Conservation (phyloP, 148 eudicot species). For the Euryodendron excelsum region DNA sequence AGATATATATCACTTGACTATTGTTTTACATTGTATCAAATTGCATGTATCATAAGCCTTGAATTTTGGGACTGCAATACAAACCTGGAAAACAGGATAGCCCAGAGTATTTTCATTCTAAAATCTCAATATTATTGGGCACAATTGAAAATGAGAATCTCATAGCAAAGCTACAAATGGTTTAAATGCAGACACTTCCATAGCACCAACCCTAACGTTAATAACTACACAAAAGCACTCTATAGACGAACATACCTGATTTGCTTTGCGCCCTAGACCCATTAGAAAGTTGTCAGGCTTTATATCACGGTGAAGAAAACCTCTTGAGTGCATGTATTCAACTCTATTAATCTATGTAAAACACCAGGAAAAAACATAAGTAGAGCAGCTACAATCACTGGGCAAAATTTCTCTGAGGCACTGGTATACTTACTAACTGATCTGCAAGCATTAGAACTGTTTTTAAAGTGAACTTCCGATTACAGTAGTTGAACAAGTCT, state of each 20-base stretch:
- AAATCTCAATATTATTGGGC: not conserved
- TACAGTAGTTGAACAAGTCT: constrained; percentile 83
- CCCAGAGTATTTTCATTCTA: not conserved
- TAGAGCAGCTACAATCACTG: constrained; percentile 2
- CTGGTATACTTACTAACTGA: constrained; percentile 57
- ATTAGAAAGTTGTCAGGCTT: constrained; percentile 88
- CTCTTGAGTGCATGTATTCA: constrained; percentile 90
- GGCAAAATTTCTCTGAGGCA: not conserved
- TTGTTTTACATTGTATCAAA: not conserved
- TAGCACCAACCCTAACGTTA: not conserved
- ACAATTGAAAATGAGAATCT: not conserved
- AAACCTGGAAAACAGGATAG: not conserved
- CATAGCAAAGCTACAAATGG: constrained; percentile 1
- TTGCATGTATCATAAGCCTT: not conserved
- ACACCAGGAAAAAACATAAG: constrained; percentile 8
- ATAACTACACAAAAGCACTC: not conserved
- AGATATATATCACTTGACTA: too few relatives aligned
- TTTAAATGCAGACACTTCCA: too few relatives aligned
- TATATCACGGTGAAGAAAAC: constrained; percentile 89
- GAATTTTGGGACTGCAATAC: not conserved
- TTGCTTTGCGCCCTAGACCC: constrained; percentile 94
- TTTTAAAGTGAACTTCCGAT: constrained; percentile 67
- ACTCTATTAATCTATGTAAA: constrained; percentile 66
- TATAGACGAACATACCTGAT: constrained; percentile 51
- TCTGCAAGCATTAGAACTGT: constrained; percentile 90